phyloP scores from a whole-genome alignment of 2,329 filamentous ascomycete species.

The Blastomyces silverae region DNA sequence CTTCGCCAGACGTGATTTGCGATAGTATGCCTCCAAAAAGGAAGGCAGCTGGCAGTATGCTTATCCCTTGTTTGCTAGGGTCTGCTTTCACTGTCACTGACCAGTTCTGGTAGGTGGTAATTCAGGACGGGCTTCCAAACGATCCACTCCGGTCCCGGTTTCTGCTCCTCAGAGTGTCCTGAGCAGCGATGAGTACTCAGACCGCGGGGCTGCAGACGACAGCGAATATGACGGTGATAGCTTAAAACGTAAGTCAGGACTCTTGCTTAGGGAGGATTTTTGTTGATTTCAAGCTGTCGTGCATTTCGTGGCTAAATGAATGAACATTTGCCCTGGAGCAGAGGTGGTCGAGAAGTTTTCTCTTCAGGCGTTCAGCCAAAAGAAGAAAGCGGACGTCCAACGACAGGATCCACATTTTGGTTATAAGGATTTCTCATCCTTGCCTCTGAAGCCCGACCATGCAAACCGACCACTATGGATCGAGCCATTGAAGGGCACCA shows the following conservation, averaged over 20 bases:
- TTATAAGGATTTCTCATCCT: constrained; percentile 71
- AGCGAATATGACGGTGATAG: constrained; percentile 42
- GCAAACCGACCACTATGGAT: constrained; percentile 89
- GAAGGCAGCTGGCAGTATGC: constrained; percentile 54
- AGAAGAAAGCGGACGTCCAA: constrained; percentile 36
- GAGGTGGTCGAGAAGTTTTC: constrained; percentile 50
- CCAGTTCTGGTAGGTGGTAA: constrained; percentile 36
- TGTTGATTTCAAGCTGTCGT: constrained; percentile 19
- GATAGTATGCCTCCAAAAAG: constrained; percentile 61
- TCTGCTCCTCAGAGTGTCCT: constrained; percentile 39
- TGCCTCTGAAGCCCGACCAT: constrained; percentile 80
- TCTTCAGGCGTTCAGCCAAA: constrained; percentile 46
- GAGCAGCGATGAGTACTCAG: constrained; percentile 55
- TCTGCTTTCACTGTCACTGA: constrained; percentile 22
- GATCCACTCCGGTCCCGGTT: constrained; percentile 42
- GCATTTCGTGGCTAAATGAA: constrained; percentile 8
- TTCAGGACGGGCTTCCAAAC: constrained; percentile 44
- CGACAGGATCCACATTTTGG: constrained; percentile 52
- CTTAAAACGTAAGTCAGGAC: constrained; percentile 38
- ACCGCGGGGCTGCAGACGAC: constrained; percentile 45
- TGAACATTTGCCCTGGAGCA: constrained; percentile 19
- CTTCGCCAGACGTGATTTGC: constrained; percentile 1
- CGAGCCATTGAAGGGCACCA: constrained; percentile 74
- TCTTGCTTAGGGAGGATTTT: background rate
- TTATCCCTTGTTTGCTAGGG: constrained; percentile 23